phyloP scores from a whole-genome alignment of 192 early-diverging fungal species.

The Backusella parvicylindrica region DNA sequence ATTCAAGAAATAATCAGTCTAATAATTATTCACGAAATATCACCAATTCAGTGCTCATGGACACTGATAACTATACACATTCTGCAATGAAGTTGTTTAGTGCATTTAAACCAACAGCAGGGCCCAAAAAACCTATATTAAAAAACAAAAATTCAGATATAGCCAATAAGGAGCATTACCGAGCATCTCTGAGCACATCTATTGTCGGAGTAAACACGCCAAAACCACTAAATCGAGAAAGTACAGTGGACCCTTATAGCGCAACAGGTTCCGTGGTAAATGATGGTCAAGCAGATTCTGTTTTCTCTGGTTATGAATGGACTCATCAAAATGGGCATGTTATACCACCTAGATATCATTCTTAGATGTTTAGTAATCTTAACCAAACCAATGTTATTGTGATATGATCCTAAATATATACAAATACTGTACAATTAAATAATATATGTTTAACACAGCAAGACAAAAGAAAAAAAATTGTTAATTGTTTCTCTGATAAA shows the following conservation, averaged over 20 bases:
- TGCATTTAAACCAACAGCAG: not conserved
- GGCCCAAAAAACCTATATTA: not conserved
- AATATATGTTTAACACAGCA: not conserved
- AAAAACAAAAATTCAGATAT: not conserved
- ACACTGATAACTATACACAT: not conserved
- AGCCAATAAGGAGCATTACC: not conserved
- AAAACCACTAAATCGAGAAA: not conserved
- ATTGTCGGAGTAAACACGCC: not conserved
- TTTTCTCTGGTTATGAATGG: not conserved
- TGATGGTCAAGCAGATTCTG: not conserved
- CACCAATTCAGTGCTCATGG: not conserved
- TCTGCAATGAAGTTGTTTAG: not conserved
- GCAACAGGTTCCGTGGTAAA: not conserved
- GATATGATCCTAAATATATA: not conserved
- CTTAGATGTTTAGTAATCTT: not conserved
- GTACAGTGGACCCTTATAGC: not conserved
- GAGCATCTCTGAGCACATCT: not conserved
- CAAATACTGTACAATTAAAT: not conserved
- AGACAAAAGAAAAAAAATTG: not conserved
- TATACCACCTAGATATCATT: not conserved
- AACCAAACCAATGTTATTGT: not conserved
- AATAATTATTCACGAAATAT: not conserved
- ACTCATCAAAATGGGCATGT: not conserved
- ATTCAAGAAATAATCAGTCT: not conserved
- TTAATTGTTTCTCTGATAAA: not conserved